phyloP scores from a whole-genome alignment of 2,329 filamentous ascomycete species.

The Cladophialophora yegresii region DNA sequence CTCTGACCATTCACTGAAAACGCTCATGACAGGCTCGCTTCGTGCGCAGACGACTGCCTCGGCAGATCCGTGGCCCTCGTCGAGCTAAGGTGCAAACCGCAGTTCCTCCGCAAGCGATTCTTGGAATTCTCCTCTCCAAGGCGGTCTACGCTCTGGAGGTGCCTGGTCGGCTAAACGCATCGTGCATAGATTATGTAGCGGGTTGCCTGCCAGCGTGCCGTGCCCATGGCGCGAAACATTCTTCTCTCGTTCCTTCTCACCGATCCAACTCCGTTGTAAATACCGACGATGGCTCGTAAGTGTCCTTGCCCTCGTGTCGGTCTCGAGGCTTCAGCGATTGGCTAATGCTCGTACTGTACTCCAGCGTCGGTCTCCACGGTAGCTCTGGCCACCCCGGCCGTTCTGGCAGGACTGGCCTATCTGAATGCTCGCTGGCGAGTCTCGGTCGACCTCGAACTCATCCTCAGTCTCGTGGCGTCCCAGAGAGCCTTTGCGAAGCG shows the following conservation, averaged over 20 bases:
- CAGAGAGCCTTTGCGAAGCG: slow-evolving; percentile 47
- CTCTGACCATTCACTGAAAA: not conserved
- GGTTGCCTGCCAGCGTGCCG: not conserved
- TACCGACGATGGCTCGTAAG: slow-evolving; percentile 14
- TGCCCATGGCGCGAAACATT: not conserved
- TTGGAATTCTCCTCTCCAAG: not conserved
- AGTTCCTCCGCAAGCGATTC: not conserved
- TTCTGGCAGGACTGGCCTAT: slow-evolving; percentile 70
- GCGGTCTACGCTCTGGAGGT: not conserved
- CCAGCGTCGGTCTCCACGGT: slow-evolving; percentile 13
- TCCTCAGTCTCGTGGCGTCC: slow-evolving; percentile 58
- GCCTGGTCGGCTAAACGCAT: not conserved
- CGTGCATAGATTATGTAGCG: not conserved
- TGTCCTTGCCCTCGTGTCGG: not conserved
- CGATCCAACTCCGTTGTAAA: not conserved
- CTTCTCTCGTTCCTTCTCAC: slow-evolving; percentile 1
- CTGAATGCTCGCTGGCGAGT: slow-evolving; percentile 70
- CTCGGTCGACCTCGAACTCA: slow-evolving; percentile 62
- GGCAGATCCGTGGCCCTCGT: not conserved
- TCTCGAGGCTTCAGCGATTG: not conserved
- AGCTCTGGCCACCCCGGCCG: slow-evolving; percentile 45
- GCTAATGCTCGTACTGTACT: not conserved
- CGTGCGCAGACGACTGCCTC: not conserved
- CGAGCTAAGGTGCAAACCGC: slow-evolving; percentile 5
- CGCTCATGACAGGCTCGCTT: not conserved